Base-by-base conservation (phyloP, 352 stramenopile species). In the Plasmopara muralis region DNA sequence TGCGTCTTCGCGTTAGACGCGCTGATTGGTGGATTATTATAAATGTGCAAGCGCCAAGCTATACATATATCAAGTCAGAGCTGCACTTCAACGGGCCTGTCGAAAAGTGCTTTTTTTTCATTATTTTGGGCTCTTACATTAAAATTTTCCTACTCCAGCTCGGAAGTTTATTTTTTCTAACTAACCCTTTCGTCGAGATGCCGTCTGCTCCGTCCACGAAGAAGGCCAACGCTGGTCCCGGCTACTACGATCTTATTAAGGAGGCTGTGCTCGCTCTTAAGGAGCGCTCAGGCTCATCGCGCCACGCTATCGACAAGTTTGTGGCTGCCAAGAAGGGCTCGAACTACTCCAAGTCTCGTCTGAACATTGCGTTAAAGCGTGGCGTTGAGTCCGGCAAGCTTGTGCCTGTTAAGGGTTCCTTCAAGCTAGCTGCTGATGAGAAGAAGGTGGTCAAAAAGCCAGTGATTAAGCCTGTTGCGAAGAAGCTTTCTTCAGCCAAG, bases 291-390 rank as follows among this genome's bases (percentile, higher is more conserved):
- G 89, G 91, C 50, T 97, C 87, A 48, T 97, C 89, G 28, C 75
- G 83, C 43, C 74, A 94, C 56, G 91, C 91, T n/a, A 97, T 98
- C 60, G 93, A 96, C 72, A 97, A 97, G 71, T 96, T 81, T 60
- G 87, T 97, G 57, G 82, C 87, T 46, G 70, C 72, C 16, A 93
- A 93, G 73, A 92, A 93, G 66, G 82, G 79, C 41, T 64, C 67
- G 15, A 77, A 66, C 42, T 93, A 90, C 70, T 76, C 71, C 46
- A 87, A 87, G 55, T 83, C 82, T 39, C 78, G 81, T 16, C 64
- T 95, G 39, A 94, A 93, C 70, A 85, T 94, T 16, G 87, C 89
- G 25, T 69, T 98, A 12, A 96, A 97, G 79, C 81, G 80, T 44
- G 89, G 80, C 34, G 88, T 97, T 13, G 78, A 91, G 52, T 64